A percentile compares a stretch with the other conserved stretches of the same genome.
Conservation (phyloP, 306 rosid genomes). For the Medicago arabica region DNA sequence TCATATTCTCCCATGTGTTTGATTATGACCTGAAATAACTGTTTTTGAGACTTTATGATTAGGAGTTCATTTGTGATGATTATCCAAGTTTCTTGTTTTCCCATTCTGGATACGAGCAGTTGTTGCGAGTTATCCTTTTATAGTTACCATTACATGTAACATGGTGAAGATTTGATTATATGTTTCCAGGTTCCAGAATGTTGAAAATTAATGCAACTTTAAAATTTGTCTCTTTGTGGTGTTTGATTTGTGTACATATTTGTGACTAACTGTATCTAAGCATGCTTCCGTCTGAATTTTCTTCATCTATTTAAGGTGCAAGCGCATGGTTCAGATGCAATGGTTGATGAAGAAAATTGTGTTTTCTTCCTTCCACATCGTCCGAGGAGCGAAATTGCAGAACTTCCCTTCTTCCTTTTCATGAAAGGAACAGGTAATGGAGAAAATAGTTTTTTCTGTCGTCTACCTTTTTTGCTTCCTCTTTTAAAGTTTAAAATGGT, state of each 20-base stretch:
- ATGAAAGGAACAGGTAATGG: slow-evolving; percentile 98
- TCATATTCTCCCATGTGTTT: slow-evolving; percentile 17
- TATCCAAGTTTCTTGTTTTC: slow-evolving; percentile 28
- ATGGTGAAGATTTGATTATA: not conserved
- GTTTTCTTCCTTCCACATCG: slow-evolving; percentile 98
- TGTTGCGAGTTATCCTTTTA: slow-evolving; percentile 9
- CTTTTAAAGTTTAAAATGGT: slow-evolving; percentile 1
- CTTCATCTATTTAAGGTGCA: slow-evolving; percentile 69
- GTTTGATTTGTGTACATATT: slow-evolving; percentile 7
- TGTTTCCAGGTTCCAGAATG: slow-evolving; percentile 17
- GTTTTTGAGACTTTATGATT: not conserved
- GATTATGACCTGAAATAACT: slow-evolving; percentile 4
- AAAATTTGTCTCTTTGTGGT: not conserved
- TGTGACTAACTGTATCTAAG: slow-evolving; percentile 18
- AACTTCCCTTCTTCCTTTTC: slow-evolving; percentile 91
- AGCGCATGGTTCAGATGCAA: slow-evolving; percentile 98
- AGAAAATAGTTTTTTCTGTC: not conserved
- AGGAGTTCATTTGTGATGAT: slow-evolving; percentile 1
- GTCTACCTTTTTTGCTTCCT: not conserved
- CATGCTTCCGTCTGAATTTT: slow-evolving; percentile 38
- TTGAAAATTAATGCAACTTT: slow-evolving; percentile 9
- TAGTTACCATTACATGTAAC: not conserved
- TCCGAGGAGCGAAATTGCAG: slow-evolving; percentile 79
- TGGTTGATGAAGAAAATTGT: slow-evolving; percentile 97
- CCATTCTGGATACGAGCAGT: not conserved